Evolutionary conservation across 305 asterid genomes (phyloP).

Genomic region (Stenogyne calaminthoides): DNA sequence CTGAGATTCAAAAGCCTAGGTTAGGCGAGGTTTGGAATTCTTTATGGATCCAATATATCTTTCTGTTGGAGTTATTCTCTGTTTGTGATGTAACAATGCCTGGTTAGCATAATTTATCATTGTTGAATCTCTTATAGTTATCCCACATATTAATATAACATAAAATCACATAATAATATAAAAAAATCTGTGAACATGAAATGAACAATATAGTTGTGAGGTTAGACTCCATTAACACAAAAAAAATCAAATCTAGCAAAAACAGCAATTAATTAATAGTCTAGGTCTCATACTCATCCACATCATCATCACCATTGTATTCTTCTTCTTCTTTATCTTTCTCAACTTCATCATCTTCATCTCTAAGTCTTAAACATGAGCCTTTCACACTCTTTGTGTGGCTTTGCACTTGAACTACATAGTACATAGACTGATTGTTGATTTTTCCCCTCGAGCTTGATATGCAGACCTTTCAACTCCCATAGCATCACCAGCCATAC

Average conservation of each 20-base stretch:
- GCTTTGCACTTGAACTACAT: neutral
- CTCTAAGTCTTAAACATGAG: neutral
- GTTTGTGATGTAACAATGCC: conserved; percentile 9
- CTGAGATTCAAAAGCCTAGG: neutral
- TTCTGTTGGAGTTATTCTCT: conserved; percentile 1
- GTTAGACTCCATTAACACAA: neutral
- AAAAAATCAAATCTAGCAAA: neutral
- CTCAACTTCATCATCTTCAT: neutral
- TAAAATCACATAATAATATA: neutral
- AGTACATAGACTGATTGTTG: too few relatives aligned
- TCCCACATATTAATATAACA: neutral
- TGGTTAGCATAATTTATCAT: conserved; percentile 3
- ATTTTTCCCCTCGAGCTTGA: neutral
- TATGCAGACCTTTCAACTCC: neutral
- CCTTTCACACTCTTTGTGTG: neutral
- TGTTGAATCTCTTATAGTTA: neutral
- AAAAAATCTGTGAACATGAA: neutral
- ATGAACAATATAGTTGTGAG: neutral
- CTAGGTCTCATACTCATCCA: neutral
- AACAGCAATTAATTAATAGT: neutral
- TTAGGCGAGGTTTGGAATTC: neutral
- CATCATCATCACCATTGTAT: neutral
- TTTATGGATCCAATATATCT: neutral
- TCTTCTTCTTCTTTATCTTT: neutral
- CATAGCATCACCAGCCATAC: neutral